Percentiles rank a stretch among this genome's conserved stretches.
Evolutionary conservation across 768 basidiomycete genomes (phyloP).

Genomic region (Dioszegia crocea): DNA sequence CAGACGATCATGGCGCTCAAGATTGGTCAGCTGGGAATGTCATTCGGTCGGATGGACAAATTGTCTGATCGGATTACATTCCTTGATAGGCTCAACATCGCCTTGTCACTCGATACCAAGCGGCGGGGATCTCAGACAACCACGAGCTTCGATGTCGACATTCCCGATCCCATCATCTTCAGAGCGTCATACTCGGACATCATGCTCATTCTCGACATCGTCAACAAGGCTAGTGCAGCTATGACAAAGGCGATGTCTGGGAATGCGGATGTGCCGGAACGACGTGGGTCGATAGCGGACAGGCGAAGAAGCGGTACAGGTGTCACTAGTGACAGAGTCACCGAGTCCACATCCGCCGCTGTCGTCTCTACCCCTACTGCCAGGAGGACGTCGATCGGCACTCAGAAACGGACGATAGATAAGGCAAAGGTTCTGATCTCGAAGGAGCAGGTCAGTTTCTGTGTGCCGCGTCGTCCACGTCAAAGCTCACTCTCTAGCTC

Average conservation of each 20-base stretch:
- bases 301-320: conserved; percentile 10
- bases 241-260: conserved; percentile 51
- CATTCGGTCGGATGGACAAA: conserved; percentile 79
- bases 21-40: conserved; percentile 84
- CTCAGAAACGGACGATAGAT: conserved; percentile 27
- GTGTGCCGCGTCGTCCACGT: no score
- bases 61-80: conserved; percentile 79
- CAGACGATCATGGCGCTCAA: conserved; percentile 78
- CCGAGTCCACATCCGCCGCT: conserved; percentile 30
- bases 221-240: conserved; percentile 80
- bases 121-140: conserved; percentile 55
- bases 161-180: conserved; percentile 74
- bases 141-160: conserved; percentile 74
- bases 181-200: conserved; percentile 95
- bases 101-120: conserved; percentile 81
- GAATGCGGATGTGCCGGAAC: neutral
- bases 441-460: conserved; percentile 73
- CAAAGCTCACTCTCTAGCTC: conserved; percentile 57
- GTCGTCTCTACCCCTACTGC: conserved; percentile 26
- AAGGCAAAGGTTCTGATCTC: conserved; percentile 60
- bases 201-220: conserved; percentile 62
- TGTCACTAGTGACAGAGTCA: conserved; percentile 10
- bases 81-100: conserved; percentile 85
- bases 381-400: conserved; percentile 23
- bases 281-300: neutral